Base-by-base conservation (phyloP, 2,329 filamentous ascomycete species). In the Falciphora oryzae region DNA sequence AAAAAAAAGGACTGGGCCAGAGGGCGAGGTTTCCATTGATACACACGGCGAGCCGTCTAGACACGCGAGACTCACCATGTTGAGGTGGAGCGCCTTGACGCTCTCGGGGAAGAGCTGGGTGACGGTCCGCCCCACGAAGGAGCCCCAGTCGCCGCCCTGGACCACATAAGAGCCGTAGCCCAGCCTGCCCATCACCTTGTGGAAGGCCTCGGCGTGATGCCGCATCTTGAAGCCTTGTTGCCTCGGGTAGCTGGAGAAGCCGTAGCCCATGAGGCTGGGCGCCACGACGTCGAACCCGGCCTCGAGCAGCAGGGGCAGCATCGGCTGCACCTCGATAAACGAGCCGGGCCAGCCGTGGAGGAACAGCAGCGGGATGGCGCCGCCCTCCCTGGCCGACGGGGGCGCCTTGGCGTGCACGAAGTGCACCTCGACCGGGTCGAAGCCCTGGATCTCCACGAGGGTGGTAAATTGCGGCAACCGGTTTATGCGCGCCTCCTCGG, bases 211-310 rank as follows among this genome's bases (percentile, higher is more conserved):
- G 0, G 72, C 76, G 10, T 70, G 69, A 35, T 76, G 70, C 2
- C 63, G 62, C 2, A 70, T 67, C 2, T 69, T 72, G 32, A 80
- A 73, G 0, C 76, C 77, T 0, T 69, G 67, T 35, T 71, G 68
- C 16, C 68, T 67, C 1, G 73, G 71, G 27, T 70, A 67, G 2
- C 73, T 71, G 0, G 76, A 80, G 68, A 81, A 82, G 14, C 75
- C 80, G 65, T 75, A 82, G 27, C 78, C 79, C 0, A 79, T 78
- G 1, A 78, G 68, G 5, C 75, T 78, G 4, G 81, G 81, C 0
- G 77, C 78, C 3, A 84, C 75, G 44, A 83, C 73, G 67, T 83
- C 78, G 70, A 81, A 83, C 4, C 79, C 74, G 7, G 69, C 65
- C 14, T 70, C 65, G 0, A 68, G 29, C 22, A 79, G 70, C 2